Conservation (phyloP, 169 alveolate species). For the Cryptosporidium felis region DNA sequence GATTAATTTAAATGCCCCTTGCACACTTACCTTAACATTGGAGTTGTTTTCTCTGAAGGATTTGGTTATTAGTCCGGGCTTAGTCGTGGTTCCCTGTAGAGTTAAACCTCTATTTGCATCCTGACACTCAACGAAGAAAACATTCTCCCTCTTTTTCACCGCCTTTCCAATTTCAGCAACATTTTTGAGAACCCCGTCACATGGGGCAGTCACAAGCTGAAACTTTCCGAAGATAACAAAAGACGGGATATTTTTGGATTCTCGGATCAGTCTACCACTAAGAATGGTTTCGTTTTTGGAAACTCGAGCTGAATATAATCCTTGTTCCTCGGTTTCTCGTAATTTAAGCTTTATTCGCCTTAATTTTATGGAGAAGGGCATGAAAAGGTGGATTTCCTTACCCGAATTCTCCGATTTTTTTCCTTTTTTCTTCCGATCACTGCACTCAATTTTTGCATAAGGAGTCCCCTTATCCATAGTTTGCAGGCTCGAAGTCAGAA, state of each 20-base stretch:
- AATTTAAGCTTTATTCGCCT: not conserved
- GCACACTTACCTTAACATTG: slow-evolving; percentile 34
- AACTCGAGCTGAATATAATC: slow-evolving; percentile 6
- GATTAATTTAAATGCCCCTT: not conserved
- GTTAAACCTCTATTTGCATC: not conserved
- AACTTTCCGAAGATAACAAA: slow-evolving; percentile 20
- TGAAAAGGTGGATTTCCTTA: not conserved
- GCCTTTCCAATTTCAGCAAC: slow-evolving; percentile 2
- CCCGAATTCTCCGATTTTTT: not conserved
- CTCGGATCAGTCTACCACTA: slow-evolving; percentile 6
- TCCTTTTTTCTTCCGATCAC: not conserved
- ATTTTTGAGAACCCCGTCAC: not conserved
- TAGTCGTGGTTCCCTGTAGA: slow-evolving; percentile 12
- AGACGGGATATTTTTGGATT: slow-evolving; percentile 35
- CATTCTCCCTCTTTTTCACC: not conserved
- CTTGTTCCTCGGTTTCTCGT: slow-evolving; percentile 2
- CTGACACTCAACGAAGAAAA: slow-evolving; percentile 13
- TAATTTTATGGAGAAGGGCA: slow-evolving; percentile 37
- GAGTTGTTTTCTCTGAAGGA: slow-evolving; percentile 14
- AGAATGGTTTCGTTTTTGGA: slow-evolving; percentile 18
- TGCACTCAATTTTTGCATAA: slow-evolving; percentile 5
- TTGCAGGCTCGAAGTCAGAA: not conserved
- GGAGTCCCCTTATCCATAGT: not conserved
- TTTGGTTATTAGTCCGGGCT: slow-evolving; percentile 21
- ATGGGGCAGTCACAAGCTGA: slow-evolving; percentile 39